phyloP scores from a whole-genome alignment of 208 protist species.

The Trypanosoma cruzi region DNA sequence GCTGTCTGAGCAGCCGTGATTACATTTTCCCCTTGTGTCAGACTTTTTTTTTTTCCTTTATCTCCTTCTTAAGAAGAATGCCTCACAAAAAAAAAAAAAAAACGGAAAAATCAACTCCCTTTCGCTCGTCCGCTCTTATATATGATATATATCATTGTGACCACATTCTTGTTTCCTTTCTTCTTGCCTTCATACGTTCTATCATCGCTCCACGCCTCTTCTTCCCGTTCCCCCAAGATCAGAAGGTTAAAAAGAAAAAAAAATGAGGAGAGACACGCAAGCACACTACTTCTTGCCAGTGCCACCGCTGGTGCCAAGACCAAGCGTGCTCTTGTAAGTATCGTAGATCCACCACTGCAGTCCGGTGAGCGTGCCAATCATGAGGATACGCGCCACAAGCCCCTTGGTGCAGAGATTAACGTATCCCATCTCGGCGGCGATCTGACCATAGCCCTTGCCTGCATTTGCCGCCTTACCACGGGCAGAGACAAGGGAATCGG shows the following conservation, averaged over 20 bases:
- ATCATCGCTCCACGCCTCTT: not conserved
- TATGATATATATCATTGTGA: not conserved
- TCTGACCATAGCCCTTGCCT: conserved; percentile 77
- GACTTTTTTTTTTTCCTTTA: too few species aligned
- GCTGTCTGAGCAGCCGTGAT: too few species aligned
- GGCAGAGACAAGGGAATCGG: conserved; percentile 94
- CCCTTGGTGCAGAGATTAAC: conserved; percentile 88
- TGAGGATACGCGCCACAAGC: conserved; percentile 94
- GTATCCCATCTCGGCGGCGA: conserved; percentile 87
- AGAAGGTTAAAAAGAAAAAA: conserved; percentile 9
- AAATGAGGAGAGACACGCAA: too few species aligned
- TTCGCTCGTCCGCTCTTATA: not conserved
- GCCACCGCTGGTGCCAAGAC: conserved; percentile 50
- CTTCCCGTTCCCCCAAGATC: not conserved
- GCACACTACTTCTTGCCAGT: conserved; percentile 13
- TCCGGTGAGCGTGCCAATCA: conserved; percentile 97
- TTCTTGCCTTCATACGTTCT: not conserved
- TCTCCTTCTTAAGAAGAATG: too few species aligned
- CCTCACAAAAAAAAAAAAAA: not conserved
- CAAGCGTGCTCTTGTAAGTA: conserved; percentile 31
- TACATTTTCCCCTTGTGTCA: too few species aligned
- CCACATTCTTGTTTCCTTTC: too few species aligned
- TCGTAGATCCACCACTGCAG: conserved; percentile 97
- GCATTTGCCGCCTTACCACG: conserved; percentile 89
- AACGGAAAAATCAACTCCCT: too few species aligned